These are phyloP conservation scores for Ceratobasidium sp. DNA, from an alignment of 1,284 basidiomycete species.

Conservation along the genomic window DNA sequence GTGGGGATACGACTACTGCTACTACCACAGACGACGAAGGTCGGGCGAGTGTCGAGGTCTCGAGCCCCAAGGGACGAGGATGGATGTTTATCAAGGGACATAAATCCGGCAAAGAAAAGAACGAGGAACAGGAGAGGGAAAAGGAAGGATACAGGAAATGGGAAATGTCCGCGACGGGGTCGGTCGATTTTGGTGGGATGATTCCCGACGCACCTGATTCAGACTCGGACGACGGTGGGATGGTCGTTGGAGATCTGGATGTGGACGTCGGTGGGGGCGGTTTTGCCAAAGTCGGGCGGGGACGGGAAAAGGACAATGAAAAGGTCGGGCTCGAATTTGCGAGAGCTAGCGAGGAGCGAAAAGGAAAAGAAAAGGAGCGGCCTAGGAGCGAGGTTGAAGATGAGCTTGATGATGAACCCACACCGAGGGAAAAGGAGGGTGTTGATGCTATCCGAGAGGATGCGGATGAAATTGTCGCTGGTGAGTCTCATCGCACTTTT, in stretches of 20 bases:
- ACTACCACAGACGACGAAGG: slow-evolving; percentile 39
- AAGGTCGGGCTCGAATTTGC: slow-evolving; percentile 57
- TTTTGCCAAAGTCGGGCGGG: slow-evolving; percentile 47
- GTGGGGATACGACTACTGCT: slow-evolving; percentile 48
- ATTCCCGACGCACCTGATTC: slow-evolving; percentile 74
- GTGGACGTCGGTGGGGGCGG: slow-evolving; percentile 8
- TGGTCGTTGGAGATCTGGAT: slow-evolving; percentile 35
- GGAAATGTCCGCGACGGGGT: slow-evolving; percentile 54
- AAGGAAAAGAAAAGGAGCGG: slow-evolving; percentile 44
- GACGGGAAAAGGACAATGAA: slow-evolving; percentile 66
- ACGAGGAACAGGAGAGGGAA: slow-evolving; percentile 50
- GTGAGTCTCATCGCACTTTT: slow-evolving; percentile 41
- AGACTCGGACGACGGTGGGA: slow-evolving; percentile 56
- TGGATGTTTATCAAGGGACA: slow-evolving; percentile 40
- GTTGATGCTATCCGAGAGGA: slow-evolving; percentile 46
- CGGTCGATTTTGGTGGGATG: slow-evolving; percentile 73
- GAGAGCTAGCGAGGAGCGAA: slow-evolving; percentile 53
- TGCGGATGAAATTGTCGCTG: slow-evolving; percentile 48
- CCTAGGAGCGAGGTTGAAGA: slow-evolving; percentile 45
- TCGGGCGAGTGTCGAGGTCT: slow-evolving; percentile 45
- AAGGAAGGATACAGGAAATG: slow-evolving; percentile 44
- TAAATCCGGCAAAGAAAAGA: slow-evolving; percentile 44
- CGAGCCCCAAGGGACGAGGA: slow-evolving; percentile 44
- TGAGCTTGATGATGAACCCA: background rate
- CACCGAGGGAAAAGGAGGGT: slow-evolving; percentile 16